Evolutionary conservation across 352 stramenopile genomes (phyloP).

Genomic region (Peronosclerospora sorghi): DNA sequence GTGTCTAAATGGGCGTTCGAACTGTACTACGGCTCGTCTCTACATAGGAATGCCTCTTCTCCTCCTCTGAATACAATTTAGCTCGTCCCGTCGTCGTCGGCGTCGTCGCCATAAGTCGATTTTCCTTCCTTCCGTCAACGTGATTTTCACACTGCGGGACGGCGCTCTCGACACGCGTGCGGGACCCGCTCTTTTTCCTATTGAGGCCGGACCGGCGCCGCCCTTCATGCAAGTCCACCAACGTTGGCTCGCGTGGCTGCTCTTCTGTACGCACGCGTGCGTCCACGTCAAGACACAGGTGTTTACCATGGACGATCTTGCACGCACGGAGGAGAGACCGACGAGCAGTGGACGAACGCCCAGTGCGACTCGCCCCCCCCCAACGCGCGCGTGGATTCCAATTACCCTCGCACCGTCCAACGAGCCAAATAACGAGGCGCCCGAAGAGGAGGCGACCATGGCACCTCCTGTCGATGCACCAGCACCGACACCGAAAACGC

Average conservation of each 20-base stretch:
- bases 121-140: too few relatives aligned
- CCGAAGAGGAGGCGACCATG: not conserved
- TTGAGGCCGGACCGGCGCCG: too few relatives aligned
- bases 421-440: not conserved
- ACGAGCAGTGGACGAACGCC: conserved; percentile 2
- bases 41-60: too few relatives aligned
- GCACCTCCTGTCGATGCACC: not conserved
- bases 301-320: conserved; percentile 12
- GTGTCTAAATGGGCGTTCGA: too few relatives aligned
- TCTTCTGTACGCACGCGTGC: conserved; percentile 3
- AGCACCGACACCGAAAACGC: not conserved
- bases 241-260: conserved; percentile 16
- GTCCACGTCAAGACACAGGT: conserved; percentile 10
- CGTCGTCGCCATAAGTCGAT: too few relatives aligned
- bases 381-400: conserved; percentile 14
- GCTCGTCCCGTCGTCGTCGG: too few relatives aligned
- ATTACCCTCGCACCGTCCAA: conserved; percentile 12
- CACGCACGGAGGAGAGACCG: conserved; percentile 1
- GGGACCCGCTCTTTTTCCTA: too few relatives aligned
- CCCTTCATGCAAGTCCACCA: conserved; percentile 19
- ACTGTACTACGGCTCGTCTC: too few relatives aligned
- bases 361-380: conserved; percentile 6
- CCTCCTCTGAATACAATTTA: too few relatives aligned
- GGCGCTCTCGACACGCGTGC: too few relatives aligned
- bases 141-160: too few relatives aligned